Conservation (phyloP, 2,329 filamentous ascomycete genomes). For the Penicillium sp. region DNA sequence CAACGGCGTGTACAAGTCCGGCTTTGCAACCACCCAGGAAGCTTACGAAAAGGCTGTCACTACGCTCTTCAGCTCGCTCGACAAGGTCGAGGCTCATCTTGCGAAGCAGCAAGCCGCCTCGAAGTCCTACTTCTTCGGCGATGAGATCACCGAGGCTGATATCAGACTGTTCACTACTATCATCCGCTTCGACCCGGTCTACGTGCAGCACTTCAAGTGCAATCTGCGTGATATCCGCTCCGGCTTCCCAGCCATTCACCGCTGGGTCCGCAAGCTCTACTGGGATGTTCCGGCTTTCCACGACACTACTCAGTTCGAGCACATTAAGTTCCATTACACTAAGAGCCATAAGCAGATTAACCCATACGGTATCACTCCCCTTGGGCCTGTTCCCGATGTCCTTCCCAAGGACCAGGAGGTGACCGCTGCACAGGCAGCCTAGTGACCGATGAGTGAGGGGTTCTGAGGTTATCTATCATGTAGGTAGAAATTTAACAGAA, state of each 20-base stretch:
- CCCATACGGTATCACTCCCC: constrained; percentile 71
- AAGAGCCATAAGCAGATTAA: constrained; percentile 68
- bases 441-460: constrained; percentile 3
- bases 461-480: no score
- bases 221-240: constrained; percentile 82
- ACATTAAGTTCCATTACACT: constrained; percentile 84
- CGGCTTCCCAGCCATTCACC: constrained; percentile 78
- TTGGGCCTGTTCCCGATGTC: constrained; percentile 83
- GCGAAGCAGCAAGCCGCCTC: constrained; percentile 34
- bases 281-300: constrained; percentile 78
- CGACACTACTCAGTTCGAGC: constrained; percentile 85
- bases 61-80: constrained; percentile 73
- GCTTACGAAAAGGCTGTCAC: constrained; percentile 77
- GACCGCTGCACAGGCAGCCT: constrained; percentile 25
- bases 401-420: constrained; percentile 79
- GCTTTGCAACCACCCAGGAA: constrained; percentile 80
- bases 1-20: constrained; percentile 59
- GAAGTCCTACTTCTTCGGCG: constrained; percentile 72
- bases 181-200: constrained; percentile 72
- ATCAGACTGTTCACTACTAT: constrained; percentile 74
- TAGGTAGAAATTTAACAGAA: no score
- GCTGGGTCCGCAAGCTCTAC: constrained; percentile 81
- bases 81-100: constrained; percentile 74
- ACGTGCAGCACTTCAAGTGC: constrained; percentile 81
- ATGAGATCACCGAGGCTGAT: constrained; percentile 76